Evolutionary conservation across 352 stramenopile species (phyloP).

Genomic region (Peronosclerospora sorghi): DNA sequence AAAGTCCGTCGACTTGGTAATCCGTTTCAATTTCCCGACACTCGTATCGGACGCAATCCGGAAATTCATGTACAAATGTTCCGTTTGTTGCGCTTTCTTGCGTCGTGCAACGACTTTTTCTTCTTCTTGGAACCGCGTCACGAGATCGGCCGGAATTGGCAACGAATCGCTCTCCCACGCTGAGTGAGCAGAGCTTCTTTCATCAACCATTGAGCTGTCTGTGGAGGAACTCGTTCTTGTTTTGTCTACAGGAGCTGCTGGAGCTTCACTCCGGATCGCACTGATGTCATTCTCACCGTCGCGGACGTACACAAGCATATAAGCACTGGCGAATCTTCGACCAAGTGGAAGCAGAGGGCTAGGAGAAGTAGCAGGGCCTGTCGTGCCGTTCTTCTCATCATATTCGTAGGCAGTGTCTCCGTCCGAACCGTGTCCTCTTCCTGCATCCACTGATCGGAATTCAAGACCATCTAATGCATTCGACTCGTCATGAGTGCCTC

Average conservation of each 20-base stretch:
- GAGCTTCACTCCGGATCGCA: slow-evolving; percentile 27
- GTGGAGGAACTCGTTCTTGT: slow-evolving; percentile 1
- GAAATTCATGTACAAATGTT: slow-evolving; percentile 75
- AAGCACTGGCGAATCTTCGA: slow-evolving; percentile 71
- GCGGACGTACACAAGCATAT: slow-evolving; percentile 84
- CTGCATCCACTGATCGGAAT: slow-evolving; percentile 28
- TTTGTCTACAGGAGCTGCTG: background rate
- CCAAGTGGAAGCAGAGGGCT: slow-evolving; percentile 45
- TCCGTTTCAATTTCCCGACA: slow-evolving; percentile 49
- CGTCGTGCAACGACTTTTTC: slow-evolving; percentile 51
- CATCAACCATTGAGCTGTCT: slow-evolving; percentile 10
- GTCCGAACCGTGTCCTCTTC: slow-evolving; percentile 5
- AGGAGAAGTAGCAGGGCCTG: slow-evolving; percentile 10
- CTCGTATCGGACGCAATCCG: slow-evolving; percentile 68
- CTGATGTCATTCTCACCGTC: slow-evolving; percentile 63
- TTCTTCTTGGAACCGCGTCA: slow-evolving; percentile 69
- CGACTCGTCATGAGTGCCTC: slow-evolving; percentile 8
- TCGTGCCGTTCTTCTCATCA: slow-evolving; percentile 16
- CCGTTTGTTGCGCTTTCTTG: slow-evolving; percentile 73
- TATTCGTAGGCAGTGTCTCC: slow-evolving; percentile 26
- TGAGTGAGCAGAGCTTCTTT: background rate
- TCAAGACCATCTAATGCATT: slow-evolving; percentile 28
- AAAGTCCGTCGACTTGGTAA: slow-evolving; percentile 75
- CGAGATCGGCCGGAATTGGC: slow-evolving; percentile 36
- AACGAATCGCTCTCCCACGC: slow-evolving; percentile 30